Evolutionary conservation across 352 stramenopile species (phyloP), one percentile per base, ranked within the genome.

Genomic region (Phytophthora ramorum): DNA sequence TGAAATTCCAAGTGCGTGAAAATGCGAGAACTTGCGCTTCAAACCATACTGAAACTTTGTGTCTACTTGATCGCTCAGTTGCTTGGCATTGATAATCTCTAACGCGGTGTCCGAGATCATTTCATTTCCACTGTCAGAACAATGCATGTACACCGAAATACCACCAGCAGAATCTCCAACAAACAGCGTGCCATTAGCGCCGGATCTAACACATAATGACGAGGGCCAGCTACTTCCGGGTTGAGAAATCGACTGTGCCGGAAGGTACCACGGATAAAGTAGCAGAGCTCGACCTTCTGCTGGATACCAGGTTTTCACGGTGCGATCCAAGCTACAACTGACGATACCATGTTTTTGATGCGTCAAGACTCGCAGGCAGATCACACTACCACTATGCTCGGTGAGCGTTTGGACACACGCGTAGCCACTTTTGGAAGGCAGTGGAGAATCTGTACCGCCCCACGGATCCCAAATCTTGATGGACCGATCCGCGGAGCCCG

Each of bases 401-500:
- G 62, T 76, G 10, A 95, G 73, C 13, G 81, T 92, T 56, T 93
- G 86, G 7, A 93, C 81, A 34, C 82, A 92, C 19, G 46, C 12
- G 41, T 51, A 73, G 37, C 34, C 59, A 48, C 47, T 52, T 55
- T 46, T 63, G 14, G 49, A 62, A 37, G 79, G 75, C n/a, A 85
- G 40, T 19, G 75, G 66, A 0, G 76, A 71, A 26, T 90, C 76
- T 3, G 67, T 63, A 16, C 57, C 66, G 22, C 78, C 59, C 81
- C 79, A 90, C 10, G 81, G 81, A 48, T 93, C 85, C 85, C 85
- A 93, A 7, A 92, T 63, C 43, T 85, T 89, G 46, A 94, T 90
- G 0, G 75, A 81, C 26, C 86, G 80, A 61, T 94, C 86, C 0
- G 77, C 73, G 14, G 83, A 89, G 16, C 84, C 81, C 7, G 74